Conservation (phyloP, 768 basidiomycete species). For the Pleurotus tuoliensis region DNA sequence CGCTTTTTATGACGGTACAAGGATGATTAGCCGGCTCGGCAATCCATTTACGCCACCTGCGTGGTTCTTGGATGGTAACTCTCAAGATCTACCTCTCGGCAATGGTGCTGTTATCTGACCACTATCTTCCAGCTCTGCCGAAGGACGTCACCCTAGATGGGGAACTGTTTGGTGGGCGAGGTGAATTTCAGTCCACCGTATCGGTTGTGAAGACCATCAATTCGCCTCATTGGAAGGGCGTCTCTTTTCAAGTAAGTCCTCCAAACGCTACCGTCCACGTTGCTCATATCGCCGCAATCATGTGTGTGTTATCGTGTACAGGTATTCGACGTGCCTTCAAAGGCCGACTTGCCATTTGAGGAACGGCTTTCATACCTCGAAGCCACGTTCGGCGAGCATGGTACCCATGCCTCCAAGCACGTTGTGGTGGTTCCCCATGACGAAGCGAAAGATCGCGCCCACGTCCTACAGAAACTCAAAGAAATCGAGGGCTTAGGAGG, state of each 20-base stretch:
- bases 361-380: slow-evolving; percentile 42
- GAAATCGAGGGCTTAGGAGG: slow-evolving; percentile 52
- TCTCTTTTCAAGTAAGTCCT: slow-evolving; percentile 47
- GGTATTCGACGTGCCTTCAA: slow-evolving; percentile 58
- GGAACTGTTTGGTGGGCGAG: slow-evolving; percentile 56
- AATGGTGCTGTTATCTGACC: not conserved
- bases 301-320: slow-evolving; percentile 13
- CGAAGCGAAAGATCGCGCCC: slow-evolving; percentile 37
- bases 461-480: slow-evolving; percentile 51
- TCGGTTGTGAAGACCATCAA: slow-evolving; percentile 57
- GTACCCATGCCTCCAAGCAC: slow-evolving; percentile 36
- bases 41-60: slow-evolving; percentile 55
- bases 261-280: not conserved
- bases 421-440: slow-evolving; percentile 48
- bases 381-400: slow-evolving; percentile 42
- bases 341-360: slow-evolving; percentile 44
- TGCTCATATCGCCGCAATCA: not conserved
- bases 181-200: slow-evolving; percentile 53
- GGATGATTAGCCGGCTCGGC: slow-evolving; percentile 52
- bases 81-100: not conserved
- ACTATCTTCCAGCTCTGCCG: slow-evolving; percentile 38
- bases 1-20: slow-evolving; percentile 50
- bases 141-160: slow-evolving; percentile 55
- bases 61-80: slow-evolving; percentile 54
- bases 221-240: slow-evolving; percentile 52